These are phyloP conservation scores for Didymella exigua DNA, from an alignment of 2,329 filamentous ascomycete species.

Conservation along the genomic window DNA sequence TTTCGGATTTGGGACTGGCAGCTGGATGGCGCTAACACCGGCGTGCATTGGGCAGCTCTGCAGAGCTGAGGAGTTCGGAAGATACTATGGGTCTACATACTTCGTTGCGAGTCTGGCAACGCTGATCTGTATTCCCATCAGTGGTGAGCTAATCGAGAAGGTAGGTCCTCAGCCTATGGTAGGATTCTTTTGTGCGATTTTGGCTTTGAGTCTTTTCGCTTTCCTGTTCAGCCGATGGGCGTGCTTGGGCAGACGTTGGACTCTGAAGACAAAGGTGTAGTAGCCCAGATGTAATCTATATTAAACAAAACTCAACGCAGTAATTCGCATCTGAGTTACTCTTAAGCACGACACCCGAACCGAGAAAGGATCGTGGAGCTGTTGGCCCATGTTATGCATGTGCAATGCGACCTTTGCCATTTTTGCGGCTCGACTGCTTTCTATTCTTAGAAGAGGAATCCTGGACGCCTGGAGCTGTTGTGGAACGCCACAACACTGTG, in stretches of 20 bases:
- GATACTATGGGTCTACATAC: conserved; percentile 58
- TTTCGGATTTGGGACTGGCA: conserved; percentile 56
- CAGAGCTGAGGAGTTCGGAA: conserved; percentile 54
- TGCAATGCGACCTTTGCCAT: not conserved
- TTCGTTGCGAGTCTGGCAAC: conserved; percentile 46
- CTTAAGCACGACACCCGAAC: not conserved
- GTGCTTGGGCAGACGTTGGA: conserved; percentile 42
- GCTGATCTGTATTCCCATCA: conserved; percentile 45
- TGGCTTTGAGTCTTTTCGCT: conserved; percentile 38
- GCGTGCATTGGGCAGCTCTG: conserved; percentile 57
- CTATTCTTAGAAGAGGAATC: not conserved
- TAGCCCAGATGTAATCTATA: not conserved
- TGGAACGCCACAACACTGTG: not conserved
- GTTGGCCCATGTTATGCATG: not conserved
- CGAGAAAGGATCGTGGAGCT: not conserved
- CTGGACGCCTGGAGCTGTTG: not conserved
- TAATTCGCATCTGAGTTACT: not conserved
- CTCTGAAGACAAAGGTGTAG: conserved; percentile 29
- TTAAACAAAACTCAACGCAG: not conserved
- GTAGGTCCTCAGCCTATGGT: conserved; percentile 44
- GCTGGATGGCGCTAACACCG: conserved; percentile 53
- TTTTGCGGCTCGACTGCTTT: no score
- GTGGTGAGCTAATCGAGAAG: conserved; percentile 43
- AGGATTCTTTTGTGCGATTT: conserved; percentile 41
- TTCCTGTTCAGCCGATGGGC: conserved; percentile 46